A percentile compares a stretch with the other conserved stretches of the same genome.
phyloP scores from a whole-genome alignment of 306 rosid species.

The Ormosia emarginata region DNA sequence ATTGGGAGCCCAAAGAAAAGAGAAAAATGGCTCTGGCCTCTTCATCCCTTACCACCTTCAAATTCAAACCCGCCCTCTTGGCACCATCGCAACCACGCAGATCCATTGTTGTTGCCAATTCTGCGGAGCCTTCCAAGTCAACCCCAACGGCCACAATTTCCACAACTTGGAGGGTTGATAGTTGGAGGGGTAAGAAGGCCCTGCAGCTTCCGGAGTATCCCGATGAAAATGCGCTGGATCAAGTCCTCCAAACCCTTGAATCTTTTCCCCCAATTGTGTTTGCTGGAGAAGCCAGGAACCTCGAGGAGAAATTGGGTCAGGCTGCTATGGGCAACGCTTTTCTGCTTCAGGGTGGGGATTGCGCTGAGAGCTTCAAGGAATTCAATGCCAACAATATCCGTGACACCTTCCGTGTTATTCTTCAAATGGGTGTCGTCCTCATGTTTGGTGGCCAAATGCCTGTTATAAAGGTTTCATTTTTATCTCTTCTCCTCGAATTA shows the following conservation, averaged over 20 bases:
- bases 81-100: not conserved
- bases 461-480: constrained; percentile 33
- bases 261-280: constrained; percentile 40
- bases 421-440: constrained; percentile 49
- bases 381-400: constrained; percentile 54
- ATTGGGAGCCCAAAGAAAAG: not conserved
- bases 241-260: constrained; percentile 35
- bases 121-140: constrained; percentile 1
- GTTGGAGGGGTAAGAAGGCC: constrained; percentile 40
- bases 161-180: constrained; percentile 19
- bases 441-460: constrained; percentile 60
- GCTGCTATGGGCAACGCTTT: constrained; percentile 47
- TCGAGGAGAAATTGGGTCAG: constrained; percentile 37
- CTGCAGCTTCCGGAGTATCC: constrained; percentile 43
- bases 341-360: constrained; percentile 50
- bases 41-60: constrained; percentile 18
- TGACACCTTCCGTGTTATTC: constrained; percentile 45
- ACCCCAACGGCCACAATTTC: not conserved
- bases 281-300: constrained; percentile 44
- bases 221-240: constrained; percentile 20
- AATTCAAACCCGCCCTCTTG: not conserved
- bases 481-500: not conserved
- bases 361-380: constrained; percentile 90
- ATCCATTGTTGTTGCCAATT: not conserved
- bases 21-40: constrained; percentile 15